Base-by-base conservation (phyloP, 495 filamentous ascomycete species). In the Chlorociboria aeruginascens region DNA sequence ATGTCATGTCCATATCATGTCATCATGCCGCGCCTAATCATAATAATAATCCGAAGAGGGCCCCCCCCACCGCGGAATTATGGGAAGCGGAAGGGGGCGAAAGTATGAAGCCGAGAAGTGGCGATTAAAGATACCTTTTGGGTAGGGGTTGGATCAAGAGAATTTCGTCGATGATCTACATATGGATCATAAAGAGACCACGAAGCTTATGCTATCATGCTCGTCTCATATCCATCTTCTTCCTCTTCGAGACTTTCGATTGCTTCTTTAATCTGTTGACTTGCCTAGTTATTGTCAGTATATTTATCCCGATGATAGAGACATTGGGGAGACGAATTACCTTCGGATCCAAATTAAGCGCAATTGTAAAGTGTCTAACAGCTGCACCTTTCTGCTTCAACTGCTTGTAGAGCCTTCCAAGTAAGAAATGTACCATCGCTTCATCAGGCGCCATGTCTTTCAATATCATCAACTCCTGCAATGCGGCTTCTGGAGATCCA, bases 281-380 rank as follows among this genome's bases (percentile, higher is more conserved):
- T 85, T 57, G 89, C 89, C 89, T 96, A 56, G 46, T 31, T 39
- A 45, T 46, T 51, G 48, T 50, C 44, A 45, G 36, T 32, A 17
- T 12, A 11, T 33, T 9, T 25, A 28, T 9, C 6, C 6, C 13
- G 17, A 10, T 2, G 9, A 7, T 30, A 14, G 29, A 9, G 11
- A 9, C 10, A 53, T 49, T 30, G 20, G 42, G 3, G n/a, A 46
- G 9, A n/a, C n/a, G 20, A 61, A 66, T 44, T 71, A 93, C 89
- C 82, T 96, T 97, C 28, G 90, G 92, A 72, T 98, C 92, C 57
- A 98, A 66, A 65, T 95, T 95, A 61, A 96, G 63, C 20, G 93
- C 92, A 59, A 85, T 87, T 0, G 92, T 97, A 55, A 92, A 95
- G 62, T 95, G 86, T 55, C 84, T 79, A 44, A 98, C 86, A 34